These are phyloP conservation scores for Piromyces finnis DNA, from an alignment of 192 early-diverging fungal genomes.

Conservation along the genomic window DNA sequence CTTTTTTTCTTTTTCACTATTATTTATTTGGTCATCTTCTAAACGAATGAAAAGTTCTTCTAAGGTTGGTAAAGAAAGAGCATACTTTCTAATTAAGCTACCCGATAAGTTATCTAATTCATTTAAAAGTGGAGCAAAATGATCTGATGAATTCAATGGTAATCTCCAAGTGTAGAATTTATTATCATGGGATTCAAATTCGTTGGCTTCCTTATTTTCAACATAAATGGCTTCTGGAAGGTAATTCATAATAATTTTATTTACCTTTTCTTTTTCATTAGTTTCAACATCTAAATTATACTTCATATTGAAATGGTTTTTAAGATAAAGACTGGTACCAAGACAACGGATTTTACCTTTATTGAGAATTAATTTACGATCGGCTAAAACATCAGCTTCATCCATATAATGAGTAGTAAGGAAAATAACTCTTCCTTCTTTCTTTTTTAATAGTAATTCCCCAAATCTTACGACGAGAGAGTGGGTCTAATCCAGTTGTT, in stretches of 20 bases:
- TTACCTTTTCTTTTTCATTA: not conserved
- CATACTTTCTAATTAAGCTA: not conserved
- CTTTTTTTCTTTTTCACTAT: not conserved
- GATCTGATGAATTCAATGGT: not conserved
- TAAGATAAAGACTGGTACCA: too few relatives aligned
- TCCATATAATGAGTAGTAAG: conserved; percentile 47
- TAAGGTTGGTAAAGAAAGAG: not conserved
- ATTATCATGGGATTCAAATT: not conserved
- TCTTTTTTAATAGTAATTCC: conserved; percentile 23
- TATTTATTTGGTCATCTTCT: not conserved
- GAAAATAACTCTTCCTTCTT: conserved; percentile 24
- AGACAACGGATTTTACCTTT: too few relatives aligned
- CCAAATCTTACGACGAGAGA: conserved; percentile 27
- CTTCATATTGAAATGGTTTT: not conserved
- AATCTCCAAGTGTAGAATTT: not conserved
- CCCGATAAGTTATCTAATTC: not conserved
- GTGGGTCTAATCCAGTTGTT: conserved; percentile 38
- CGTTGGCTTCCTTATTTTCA: not conserved
- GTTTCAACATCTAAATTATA: not conserved
- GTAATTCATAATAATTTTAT: not conserved
- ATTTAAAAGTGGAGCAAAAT: not conserved
- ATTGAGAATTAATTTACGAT: not conserved
- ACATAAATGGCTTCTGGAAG: not conserved
- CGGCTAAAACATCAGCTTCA: conserved; percentile 34
- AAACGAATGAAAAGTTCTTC: not conserved